phyloP scores from a whole-genome alignment of 352 stramenopile species.

The Peronospora farinosa region DNA sequence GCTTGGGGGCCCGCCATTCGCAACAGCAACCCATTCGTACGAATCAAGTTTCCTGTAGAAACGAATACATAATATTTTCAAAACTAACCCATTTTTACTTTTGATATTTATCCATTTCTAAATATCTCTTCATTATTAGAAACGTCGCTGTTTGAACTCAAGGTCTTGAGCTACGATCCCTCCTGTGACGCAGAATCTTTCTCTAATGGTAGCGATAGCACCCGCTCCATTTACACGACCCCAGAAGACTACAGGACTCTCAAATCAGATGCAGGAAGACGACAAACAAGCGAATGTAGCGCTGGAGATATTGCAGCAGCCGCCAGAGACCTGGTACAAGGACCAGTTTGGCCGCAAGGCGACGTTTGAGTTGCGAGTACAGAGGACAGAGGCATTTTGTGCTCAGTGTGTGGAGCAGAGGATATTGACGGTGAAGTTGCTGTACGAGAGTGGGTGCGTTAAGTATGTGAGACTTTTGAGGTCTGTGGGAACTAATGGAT shows the following conservation, averaged over 20 bases:
- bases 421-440: slow-evolving; percentile 50
- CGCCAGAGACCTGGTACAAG: slow-evolving; percentile 68
- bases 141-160: neutral
- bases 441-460: slow-evolving; percentile 60
- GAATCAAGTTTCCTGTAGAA: neutral
- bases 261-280: neutral
- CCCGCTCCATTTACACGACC: slow-evolving; percentile 8
- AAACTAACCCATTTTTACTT: neutral
- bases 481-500: slow-evolving; percentile 1
- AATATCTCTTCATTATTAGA: neutral
- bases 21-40: slow-evolving; percentile 56
- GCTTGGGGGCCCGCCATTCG: slow-evolving; percentile 42
- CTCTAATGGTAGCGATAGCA: slow-evolving; percentile 16
- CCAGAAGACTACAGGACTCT: neutral
- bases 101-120: too few relatives aligned
- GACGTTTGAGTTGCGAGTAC: slow-evolving; percentile 54
- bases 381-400: slow-evolving; percentile 29
- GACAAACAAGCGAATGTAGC: slow-evolving; percentile 18
- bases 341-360: slow-evolving; percentile 73
- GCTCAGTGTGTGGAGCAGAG: slow-evolving; percentile 42
- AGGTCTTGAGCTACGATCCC: slow-evolving; percentile 1
- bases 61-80: neutral
- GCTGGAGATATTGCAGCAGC: slow-evolving; percentile 53
- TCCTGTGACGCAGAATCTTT: slow-evolving; percentile 15
- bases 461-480: neutral